Evolutionary conservation across 768 basidiomycete species (phyloP).

Genomic region (Pholiota conissans): DNA sequence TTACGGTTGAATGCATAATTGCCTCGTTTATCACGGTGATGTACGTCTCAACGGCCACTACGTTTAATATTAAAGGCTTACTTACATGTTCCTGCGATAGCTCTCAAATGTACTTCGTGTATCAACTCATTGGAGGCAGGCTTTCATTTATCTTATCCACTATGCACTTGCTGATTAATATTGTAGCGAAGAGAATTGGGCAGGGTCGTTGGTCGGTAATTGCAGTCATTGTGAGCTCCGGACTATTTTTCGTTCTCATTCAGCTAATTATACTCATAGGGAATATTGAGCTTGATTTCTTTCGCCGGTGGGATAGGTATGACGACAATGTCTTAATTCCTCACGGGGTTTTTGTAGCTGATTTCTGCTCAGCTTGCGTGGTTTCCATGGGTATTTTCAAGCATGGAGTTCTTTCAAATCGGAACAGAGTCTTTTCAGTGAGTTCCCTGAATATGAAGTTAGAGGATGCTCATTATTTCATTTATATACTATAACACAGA

Average conservation of each 20-base stretch:
- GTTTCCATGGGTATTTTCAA: not conserved
- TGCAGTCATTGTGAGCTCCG: not conserved
- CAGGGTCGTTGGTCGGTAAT: slow-evolving; percentile 1
- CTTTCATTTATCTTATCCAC: not conserved
- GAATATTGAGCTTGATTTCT: not conserved
- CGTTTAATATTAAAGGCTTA: no score
- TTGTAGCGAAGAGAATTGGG: slow-evolving; percentile 3
- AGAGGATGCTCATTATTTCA: not conserved
- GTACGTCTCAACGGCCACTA: not conserved
- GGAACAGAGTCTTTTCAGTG: not conserved
- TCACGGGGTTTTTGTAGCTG: not conserved
- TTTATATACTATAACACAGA: not conserved
- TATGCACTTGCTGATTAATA: not conserved
- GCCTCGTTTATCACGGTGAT: slow-evolving; percentile 1
- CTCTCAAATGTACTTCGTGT: slow-evolving; percentile 5
- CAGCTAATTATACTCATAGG: not conserved
- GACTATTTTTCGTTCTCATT: not conserved
- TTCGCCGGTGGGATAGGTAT: slow-evolving; percentile 1
- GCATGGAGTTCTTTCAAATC: slow-evolving; percentile 1
- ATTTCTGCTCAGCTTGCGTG: not conserved
- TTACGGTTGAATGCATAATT: slow-evolving; percentile 1
- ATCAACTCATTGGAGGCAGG: slow-evolving; percentile 4
- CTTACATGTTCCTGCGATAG: not conserved
- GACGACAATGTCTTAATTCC: not conserved
- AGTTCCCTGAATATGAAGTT: not conserved